phyloP scores from a whole-genome alignment of 2,329 filamentous ascomycete species.

The Dactylonectria estremocensis region DNA sequence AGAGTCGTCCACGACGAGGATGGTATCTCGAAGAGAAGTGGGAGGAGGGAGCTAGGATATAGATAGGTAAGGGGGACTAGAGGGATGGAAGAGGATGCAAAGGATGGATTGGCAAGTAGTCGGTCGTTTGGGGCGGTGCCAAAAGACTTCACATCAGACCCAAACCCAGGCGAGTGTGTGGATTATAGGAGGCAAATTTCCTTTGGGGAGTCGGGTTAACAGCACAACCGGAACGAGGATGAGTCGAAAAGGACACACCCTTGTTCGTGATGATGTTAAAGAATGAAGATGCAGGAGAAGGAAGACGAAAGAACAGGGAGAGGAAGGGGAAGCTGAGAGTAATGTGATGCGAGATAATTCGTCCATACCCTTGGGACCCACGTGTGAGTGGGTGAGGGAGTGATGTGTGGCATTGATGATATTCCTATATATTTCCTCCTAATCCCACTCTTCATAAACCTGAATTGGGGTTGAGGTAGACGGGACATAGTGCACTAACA shows the following conservation, averaged over 20 bases:
- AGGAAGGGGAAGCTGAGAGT: no score
- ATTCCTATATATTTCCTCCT: no score
- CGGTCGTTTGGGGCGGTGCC: conserved; percentile 8
- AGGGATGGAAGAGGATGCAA: not conserved
- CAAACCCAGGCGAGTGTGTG: conserved; percentile 2
- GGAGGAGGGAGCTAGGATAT: not conserved
- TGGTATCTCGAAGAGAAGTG: conserved; percentile 1
- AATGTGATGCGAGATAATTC: no score
- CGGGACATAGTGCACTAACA: not conserved
- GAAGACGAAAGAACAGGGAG: no score
- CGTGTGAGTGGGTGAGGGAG: no score
- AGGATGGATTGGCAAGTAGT: conserved; percentile 1
- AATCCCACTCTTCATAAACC: no score
- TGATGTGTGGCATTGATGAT: no score
- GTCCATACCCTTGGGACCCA: no score
- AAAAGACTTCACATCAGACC: conserved; percentile 8
- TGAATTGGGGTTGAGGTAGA: no score
- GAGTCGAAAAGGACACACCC: no score
- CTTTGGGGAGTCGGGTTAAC: not conserved
- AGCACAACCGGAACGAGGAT: not conserved
- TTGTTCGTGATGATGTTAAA: no score
- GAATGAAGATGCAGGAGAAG: no score
- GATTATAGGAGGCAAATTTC: not conserved
- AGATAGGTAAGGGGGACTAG: conserved; percentile 1
- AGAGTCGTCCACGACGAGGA: conserved; percentile 2